phyloP scores from a whole-genome alignment of 2,329 filamentous ascomycete genomes.

The Colletotrichum sp. region DNA sequence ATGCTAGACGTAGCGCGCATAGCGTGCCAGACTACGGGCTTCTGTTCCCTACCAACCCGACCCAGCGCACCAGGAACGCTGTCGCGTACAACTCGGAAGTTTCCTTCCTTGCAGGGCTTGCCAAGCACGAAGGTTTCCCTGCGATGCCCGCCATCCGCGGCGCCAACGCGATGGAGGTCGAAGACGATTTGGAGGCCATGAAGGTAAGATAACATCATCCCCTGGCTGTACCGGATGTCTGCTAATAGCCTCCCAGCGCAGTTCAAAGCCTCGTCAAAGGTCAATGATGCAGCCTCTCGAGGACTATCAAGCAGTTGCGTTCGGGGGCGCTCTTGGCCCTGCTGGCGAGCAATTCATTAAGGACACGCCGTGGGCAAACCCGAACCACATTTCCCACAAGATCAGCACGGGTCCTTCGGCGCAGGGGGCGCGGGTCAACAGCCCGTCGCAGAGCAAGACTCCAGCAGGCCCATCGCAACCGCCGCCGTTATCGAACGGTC shows the following conservation, averaged over 20 bases:
- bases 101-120: slow-evolving; percentile 85
- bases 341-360: slow-evolving; percentile 88
- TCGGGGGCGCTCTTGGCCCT: slow-evolving; percentile 58
- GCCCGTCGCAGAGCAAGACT: slow-evolving; percentile 16
- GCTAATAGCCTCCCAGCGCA: slow-evolving; percentile 8
- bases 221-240: background rate
- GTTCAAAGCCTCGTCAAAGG: slow-evolving; percentile 32
- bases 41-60: slow-evolving; percentile 77
- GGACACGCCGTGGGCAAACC: slow-evolving; percentile 91
- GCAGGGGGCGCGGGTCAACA: slow-evolving; percentile 9
- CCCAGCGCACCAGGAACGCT: slow-evolving; percentile 82
- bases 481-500: slow-evolving; percentile 9
- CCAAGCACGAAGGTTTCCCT: slow-evolving; percentile 95
- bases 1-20: slow-evolving; percentile 82
- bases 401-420: slow-evolving; percentile 38
- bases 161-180: slow-evolving; percentile 74
- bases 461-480: slow-evolving; percentile 7
- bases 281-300: slow-evolving; percentile 46
- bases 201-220: slow-evolving; percentile 58
- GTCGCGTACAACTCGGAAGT: slow-evolving; percentile 95
- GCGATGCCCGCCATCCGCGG: slow-evolving; percentile 86
- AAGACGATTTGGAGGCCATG: slow-evolving; percentile 89
- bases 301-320: slow-evolving; percentile 53
- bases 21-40: slow-evolving; percentile 83
- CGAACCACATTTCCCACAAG: slow-evolving; percentile 76